phyloP scores from a whole-genome alignment of 1,139 yeast genomes.

The Geotrichum fermentans region DNA sequence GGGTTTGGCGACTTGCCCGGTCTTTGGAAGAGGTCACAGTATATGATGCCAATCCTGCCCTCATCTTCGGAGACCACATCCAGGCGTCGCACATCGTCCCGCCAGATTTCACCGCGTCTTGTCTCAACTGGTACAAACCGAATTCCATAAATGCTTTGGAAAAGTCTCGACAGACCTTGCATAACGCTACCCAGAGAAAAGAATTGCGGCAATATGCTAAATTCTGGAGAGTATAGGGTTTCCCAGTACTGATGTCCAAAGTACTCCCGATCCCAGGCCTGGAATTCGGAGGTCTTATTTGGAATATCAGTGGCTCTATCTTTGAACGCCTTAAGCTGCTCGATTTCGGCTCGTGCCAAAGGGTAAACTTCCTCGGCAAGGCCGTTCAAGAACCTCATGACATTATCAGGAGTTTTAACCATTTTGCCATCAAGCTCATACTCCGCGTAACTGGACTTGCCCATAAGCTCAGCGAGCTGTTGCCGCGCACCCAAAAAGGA shows the following conservation, averaged over 20 bases:
- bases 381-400: constrained; percentile 58
- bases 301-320: constrained; percentile 39
- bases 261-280: constrained; percentile 93
- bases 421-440: constrained; percentile 85
- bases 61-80: constrained; percentile 62
- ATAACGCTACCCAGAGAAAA: constrained; percentile 85
- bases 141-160: constrained; percentile 69
- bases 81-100: constrained; percentile 76
- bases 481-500: constrained; percentile 63
- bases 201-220: constrained; percentile 39
- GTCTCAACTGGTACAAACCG: constrained; percentile 64
- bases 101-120: constrained; percentile 80
- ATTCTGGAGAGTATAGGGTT: constrained; percentile 23
- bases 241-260: constrained; percentile 42
- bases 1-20: constrained; percentile 64
- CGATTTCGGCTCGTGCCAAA: constrained; percentile 58
- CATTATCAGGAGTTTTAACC: constrained; percentile 81
- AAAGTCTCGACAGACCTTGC: constrained; percentile 72
- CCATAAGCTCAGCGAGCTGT: constrained; percentile 67
- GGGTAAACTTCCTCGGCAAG: constrained; percentile 51
- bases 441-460: constrained; percentile 64
- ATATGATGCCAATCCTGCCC: constrained; percentile 58
- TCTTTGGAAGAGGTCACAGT: constrained; percentile 63
- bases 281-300: constrained; percentile 36
- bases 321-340: constrained; percentile 30